Percentiles rank a stretch among this genome's conserved stretches.
Evolutionary conservation across 1,139 yeast genomes (phyloP).

Genomic region (Sugiyamaella grinbergsii): DNA sequence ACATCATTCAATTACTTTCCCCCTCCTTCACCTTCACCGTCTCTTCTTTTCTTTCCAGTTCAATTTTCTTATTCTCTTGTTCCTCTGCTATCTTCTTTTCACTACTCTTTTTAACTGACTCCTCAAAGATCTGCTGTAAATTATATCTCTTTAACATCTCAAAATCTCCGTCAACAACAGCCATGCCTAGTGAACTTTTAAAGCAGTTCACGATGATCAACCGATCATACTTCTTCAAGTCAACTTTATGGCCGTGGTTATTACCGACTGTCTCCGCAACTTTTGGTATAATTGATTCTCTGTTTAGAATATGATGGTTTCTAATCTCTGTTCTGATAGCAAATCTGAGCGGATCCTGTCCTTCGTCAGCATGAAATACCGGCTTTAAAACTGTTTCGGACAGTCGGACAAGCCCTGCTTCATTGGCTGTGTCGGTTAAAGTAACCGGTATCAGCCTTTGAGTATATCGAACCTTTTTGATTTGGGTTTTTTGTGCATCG

Average conservation of each 20-base stretch:
- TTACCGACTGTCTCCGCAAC: conserved; percentile 74
- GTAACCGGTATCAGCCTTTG: conserved; percentile 83
- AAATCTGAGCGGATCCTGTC: conserved; percentile 56
- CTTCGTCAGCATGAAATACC: conserved; percentile 61
- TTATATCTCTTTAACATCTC: conserved; percentile 59
- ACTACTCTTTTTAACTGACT: conserved; percentile 15
- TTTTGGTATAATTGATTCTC: conserved; percentile 67
- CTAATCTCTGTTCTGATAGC: conserved; percentile 82
- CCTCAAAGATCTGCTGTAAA: conserved; percentile 60
- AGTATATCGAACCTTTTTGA: conserved; percentile 59
- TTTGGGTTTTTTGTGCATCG: conserved; percentile 53
- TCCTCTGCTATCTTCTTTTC: conserved; percentile 6
- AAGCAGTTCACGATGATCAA: conserved; percentile 84
- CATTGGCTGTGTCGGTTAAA: conserved; percentile 68
- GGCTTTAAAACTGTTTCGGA: conserved; percentile 61
- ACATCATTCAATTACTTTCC: not conserved
- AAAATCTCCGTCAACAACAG: conserved; percentile 61
- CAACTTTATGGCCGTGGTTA: conserved; percentile 74
- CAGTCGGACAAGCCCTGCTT: conserved; percentile 64
- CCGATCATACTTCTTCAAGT: conserved; percentile 76
- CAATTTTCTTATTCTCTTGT: conserved; percentile 37
- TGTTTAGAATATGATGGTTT: conserved; percentile 70
- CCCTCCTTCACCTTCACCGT: not conserved
- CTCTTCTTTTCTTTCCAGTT: conserved; percentile 72
- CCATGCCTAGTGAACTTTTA: conserved; percentile 47